These are phyloP conservation scores for Aphanocladium album DNA, from an alignment of 2,329 filamentous ascomycete species.

Conservation along the genomic window DNA sequence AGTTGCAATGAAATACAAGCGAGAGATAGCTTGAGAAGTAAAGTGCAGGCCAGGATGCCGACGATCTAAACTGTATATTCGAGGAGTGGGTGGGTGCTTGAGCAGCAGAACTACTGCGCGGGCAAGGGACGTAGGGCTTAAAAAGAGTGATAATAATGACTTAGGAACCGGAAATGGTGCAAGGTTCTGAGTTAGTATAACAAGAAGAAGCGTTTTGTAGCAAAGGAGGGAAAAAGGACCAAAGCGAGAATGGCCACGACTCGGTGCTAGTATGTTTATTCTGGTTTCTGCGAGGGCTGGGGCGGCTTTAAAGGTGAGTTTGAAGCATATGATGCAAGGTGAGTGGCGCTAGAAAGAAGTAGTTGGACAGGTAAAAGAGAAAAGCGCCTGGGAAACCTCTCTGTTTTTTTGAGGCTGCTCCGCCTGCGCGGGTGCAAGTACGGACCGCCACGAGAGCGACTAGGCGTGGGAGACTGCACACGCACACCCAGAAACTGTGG, in stretches of 20 bases:
- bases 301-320: not conserved
- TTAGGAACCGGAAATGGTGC: not conserved
- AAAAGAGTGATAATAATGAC: not conserved
- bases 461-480: not conserved
- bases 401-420: not conserved
- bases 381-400: not conserved
- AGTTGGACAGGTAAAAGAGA: not conserved
- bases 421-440: not conserved
- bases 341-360: not conserved
- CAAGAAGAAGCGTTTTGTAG: not conserved
- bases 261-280: not conserved
- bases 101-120: not conserved
- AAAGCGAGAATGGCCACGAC: not conserved
- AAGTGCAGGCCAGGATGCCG: not conserved
- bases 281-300: not conserved
- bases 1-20: not conserved
- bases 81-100: not conserved
- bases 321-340: not conserved
- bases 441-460: not conserved
- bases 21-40: not conserved
- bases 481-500: constrained; percentile 1
- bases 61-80: not conserved
- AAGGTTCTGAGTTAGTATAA: not conserved
- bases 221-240: not conserved
- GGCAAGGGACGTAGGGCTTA: not conserved